These are phyloP conservation scores for Tolypocladium inflatum DNA, from an alignment of 2,329 filamentous ascomycete genomes.

Conservation along the genomic window DNA sequence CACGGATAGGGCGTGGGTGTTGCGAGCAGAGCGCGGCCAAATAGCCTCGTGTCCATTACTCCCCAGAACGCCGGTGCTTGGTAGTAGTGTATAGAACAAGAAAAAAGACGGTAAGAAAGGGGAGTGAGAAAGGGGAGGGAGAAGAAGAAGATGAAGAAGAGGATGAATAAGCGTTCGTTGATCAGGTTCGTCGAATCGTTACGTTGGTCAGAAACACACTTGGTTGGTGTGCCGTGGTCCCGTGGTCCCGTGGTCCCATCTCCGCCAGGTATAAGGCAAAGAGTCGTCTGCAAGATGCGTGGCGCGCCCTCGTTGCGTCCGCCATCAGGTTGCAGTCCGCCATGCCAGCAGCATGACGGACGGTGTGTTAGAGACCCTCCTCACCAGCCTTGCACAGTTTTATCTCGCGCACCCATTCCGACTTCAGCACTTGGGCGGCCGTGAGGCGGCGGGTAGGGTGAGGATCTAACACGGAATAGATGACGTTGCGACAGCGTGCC, in stretches of 20 bases:
- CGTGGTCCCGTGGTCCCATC: constrained; percentile 5
- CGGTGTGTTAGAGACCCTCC: constrained; percentile 64
- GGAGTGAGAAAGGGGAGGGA: constrained; percentile 11
- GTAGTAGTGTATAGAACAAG: constrained; percentile 6
- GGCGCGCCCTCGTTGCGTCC: constrained; percentile 3
- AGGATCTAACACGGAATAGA: constrained; percentile 95
- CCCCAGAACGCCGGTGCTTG: constrained; percentile 20
- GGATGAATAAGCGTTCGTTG: constrained; percentile 4
- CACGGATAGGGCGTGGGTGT: not conserved
- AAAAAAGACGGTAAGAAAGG: constrained; percentile 8
- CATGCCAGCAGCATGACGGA: constrained; percentile 18
- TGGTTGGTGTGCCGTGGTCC: constrained; percentile 3
- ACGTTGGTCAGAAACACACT: constrained; percentile 2
- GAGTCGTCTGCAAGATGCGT: constrained; percentile 14
- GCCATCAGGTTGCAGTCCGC: constrained; percentile 16
- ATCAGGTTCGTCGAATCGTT: constrained; percentile 9
- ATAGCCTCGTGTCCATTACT: not conserved
- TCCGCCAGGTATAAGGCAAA: constrained; percentile 5
- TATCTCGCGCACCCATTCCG: constrained; percentile 97
- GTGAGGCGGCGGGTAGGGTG: constrained; percentile 89
- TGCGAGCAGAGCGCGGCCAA: not conserved
- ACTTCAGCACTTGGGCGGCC: constrained; percentile 92
- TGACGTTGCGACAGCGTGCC: constrained; percentile 96
- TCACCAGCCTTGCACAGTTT: constrained; percentile 94
- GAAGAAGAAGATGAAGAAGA: not conserved